Conservation (phyloP, 768 basidiomycete species). For the Boletus tylopilopsis region DNA sequence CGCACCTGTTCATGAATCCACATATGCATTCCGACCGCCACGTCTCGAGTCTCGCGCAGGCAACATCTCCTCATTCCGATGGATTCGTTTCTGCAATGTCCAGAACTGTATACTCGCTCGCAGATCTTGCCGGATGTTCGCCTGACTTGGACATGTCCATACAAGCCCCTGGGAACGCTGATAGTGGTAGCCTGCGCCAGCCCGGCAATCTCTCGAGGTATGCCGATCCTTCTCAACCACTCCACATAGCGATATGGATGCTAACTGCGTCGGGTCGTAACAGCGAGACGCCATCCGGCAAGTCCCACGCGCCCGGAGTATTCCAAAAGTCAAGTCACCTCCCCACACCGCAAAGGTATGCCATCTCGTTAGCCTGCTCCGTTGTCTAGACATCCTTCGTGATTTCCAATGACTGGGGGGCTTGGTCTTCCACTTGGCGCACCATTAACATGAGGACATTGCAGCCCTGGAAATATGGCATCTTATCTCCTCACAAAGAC, state of each 20-base stretch:
- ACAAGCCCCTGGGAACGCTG: slow-evolving; percentile 15
- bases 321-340: slow-evolving; percentile 23
- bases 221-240: not conserved
- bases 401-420: not conserved
- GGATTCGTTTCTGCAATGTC: slow-evolving; percentile 11
- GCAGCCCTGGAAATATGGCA: slow-evolving; percentile 33
- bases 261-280: not conserved
- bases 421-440: not conserved
- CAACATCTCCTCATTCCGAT: slow-evolving; percentile 3
- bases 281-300: slow-evolving; percentile 10
- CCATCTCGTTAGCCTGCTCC: too few relatives aligned
- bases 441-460: slow-evolving; percentile 12
- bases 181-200: slow-evolving; percentile 3
- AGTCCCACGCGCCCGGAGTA: not conserved
- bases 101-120: slow-evolving; percentile 6
- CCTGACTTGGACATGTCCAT: slow-evolving; percentile 11
- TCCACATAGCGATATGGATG: not conserved
- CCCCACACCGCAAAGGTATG: slow-evolving; percentile 32
- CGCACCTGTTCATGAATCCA: slow-evolving; percentile 8
- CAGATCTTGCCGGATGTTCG: slow-evolving; percentile 14
- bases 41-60: slow-evolving; percentile 3
- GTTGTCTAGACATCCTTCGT: too few relatives aligned
- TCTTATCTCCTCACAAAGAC: slow-evolving; percentile 27
- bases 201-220: slow-evolving; percentile 13
- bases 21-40: not conserved